Evolutionary conservation across 129 eudicot genomes (phyloP).

Genomic region (Saussurea involucrata): DNA sequence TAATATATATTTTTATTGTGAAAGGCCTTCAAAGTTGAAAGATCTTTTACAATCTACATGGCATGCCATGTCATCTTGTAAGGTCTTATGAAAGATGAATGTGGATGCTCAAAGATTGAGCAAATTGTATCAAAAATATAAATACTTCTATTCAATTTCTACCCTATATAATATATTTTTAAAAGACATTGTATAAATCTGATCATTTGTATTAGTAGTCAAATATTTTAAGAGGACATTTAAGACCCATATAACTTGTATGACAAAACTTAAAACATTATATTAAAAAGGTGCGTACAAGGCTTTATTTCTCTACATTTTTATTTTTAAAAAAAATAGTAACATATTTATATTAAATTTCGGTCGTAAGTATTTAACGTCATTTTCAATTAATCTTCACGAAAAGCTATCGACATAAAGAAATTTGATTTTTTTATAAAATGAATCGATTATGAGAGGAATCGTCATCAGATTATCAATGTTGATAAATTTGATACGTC

Average conservation of each 20-base stretch:
- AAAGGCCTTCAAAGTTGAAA: no score
- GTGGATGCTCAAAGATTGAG: no score
- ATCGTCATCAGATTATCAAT: neutral
- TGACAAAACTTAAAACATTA: conserved; percentile 1
- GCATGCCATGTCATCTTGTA: no score
- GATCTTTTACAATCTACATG: no score
- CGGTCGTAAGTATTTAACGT: neutral
- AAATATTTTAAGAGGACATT: neutral
- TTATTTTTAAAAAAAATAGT: neutral
- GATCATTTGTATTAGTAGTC: neutral
- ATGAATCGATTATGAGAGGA: neutral
- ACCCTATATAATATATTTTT: neutral
- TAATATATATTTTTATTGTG: no score
- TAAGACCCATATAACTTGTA: conserved; percentile 23
- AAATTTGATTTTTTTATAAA: no score
- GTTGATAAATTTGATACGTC: neutral
- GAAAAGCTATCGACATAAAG: no score
- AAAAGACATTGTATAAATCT: neutral
- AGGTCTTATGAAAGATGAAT: no score
- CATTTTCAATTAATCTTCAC: neutral
- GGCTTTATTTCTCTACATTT: neutral
- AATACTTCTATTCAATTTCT: no score
- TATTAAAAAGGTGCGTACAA: conserved; percentile 11
- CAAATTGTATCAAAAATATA: neutral
- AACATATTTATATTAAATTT: neutral